Base-by-base conservation (phyloP, 192 early-diverging fungal species). In the Physocladia obscura region DNA sequence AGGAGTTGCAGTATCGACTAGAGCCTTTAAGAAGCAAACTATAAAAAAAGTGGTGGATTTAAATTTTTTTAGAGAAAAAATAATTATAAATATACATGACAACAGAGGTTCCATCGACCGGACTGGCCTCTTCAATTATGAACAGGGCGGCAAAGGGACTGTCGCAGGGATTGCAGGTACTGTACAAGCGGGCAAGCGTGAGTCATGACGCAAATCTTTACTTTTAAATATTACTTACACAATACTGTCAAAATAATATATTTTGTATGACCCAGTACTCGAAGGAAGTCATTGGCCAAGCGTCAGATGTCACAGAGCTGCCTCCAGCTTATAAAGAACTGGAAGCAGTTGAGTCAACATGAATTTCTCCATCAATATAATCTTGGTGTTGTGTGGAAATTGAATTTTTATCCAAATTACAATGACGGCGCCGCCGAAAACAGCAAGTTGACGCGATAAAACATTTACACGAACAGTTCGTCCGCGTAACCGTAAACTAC, bases 241-340 rank as follows among this genome's bases (percentile, higher is more conserved):
- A n/a, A n/a, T 55, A 24, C n/a, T n/a, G n/a, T n/a, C n/a, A n/a
- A n/a, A n/a, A n/a, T n/a, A n/a, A n/a, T n/a, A n/a, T n/a, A n/a
- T n/a, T 4, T 21, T 19, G 8, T 11, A 30, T 35, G 19, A 8
- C 40, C 21, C 81, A 97, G 93, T 90, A 91, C 81, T 93, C 97
- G 27, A 88, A 89, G 68, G 97, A 99, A 74, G 89, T 87, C 74
- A 83, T 96, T 56, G 93, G 93, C 39, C 90, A 78, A 39, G 82
- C 84, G 8, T 83, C 85, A 29, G 93, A 96, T 58, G 83, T 94
- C 32, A 99, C 97, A 30, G 92, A 93, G 62, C 89, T 99, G 29
- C 97, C 97, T 38, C 83, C 81, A 50, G 94, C 97, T 67, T 99
- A 99, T 78, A 81, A 92, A 55, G 85, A 90, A 56, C 82, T 99